Evolutionary conservation across 441 rosid genomes (phyloP), one percentile per base, ranked within the genome.

Genomic region (Populus hybrid): DNA sequence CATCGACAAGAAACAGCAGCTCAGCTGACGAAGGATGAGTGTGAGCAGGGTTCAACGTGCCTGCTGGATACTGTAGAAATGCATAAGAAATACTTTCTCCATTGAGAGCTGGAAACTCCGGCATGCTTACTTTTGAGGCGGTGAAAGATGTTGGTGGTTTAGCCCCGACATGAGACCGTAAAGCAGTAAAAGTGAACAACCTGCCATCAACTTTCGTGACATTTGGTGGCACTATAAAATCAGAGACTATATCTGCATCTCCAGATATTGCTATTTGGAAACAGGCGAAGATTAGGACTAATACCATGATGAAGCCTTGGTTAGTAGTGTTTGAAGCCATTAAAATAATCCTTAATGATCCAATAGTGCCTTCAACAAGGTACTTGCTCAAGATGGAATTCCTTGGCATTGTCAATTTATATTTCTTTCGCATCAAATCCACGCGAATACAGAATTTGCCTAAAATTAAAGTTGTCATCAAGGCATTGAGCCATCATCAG

Each of bases 61-160:
- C 79, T 0, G 81, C 76, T 0, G 87, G 76, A 64, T 21, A 87
- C 53, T 78, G 69, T 0, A 84, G 65, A 67, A 84, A 75, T 3
- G 85, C 87, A 46, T 67, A 79, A 0, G 90, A 84, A 34, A 87
- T 88, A 40, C 86, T 81, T 65, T 84, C 86, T 9, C 88, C 87
- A 16, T 84, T 75, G 1, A 87, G 84, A 10, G 84, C 85, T 0
- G 86, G 88, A 80, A 87, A 84, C 42, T 87, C 87, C 4, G 36
- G 74, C 64, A 64, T 3, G 75, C 80, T 30, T 21, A 70, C 86
- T 72, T 84, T 87, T 0, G 81, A 66, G 0, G 67, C 72, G 0
- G 65, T 74, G 83, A 86, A 87, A n/a, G 28, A 67, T 12, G 70
- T 8, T 1, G 86, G 86, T 18, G 77, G 66, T 0, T 32, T 2